Evolutionary conservation across 768 basidiomycete species (phyloP).

Genomic region (Amanita exitialis): DNA sequence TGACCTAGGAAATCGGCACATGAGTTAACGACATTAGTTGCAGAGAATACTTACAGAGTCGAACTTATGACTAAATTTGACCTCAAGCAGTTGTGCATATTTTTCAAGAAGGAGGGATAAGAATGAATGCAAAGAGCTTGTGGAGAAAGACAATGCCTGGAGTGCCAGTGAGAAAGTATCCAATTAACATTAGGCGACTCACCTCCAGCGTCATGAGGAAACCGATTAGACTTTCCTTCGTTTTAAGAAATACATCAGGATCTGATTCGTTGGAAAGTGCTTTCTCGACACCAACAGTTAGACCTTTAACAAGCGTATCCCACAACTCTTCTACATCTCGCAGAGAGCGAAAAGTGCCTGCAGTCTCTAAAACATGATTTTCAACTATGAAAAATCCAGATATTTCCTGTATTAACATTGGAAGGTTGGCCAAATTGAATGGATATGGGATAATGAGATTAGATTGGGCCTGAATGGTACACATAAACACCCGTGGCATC

Average conservation of each 20-base stretch:
- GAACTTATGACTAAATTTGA: conserved; percentile 72
- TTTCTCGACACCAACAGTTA: conserved; percentile 65
- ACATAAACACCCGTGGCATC: background rate
- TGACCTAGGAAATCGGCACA: conserved; percentile 40
- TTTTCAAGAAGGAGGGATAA: conserved; percentile 86
- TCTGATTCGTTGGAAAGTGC: conserved; percentile 67
- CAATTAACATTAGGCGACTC: conserved; percentile 9
- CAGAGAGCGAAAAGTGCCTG: conserved; percentile 81
- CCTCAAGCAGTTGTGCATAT: conserved; percentile 75
- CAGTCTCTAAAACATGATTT: conserved; percentile 81
- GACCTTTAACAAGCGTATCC: conserved; percentile 72
- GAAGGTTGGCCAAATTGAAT: conserved; percentile 54
- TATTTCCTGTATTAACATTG: conserved; percentile 82
- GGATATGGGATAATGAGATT: conserved; percentile 83
- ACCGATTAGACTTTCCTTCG: conserved; percentile 74
- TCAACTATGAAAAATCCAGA: conserved; percentile 98
- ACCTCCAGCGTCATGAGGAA: conserved; percentile 95
- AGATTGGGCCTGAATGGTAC: conserved; percentile 74
- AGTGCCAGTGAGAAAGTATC: conserved; percentile 5
- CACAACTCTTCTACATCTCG: conserved; percentile 92
- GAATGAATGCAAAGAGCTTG: conserved; percentile 71
- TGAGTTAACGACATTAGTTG: background rate
- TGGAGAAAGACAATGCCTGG: conserved; percentile 82
- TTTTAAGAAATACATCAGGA: conserved; percentile 70
- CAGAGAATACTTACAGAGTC: conserved; percentile 48